Evolutionary conservation across 805 yeast genomes (phyloP), one percentile per base, ranked within the genome.

Genomic region (Yarrowia sp.): DNA sequence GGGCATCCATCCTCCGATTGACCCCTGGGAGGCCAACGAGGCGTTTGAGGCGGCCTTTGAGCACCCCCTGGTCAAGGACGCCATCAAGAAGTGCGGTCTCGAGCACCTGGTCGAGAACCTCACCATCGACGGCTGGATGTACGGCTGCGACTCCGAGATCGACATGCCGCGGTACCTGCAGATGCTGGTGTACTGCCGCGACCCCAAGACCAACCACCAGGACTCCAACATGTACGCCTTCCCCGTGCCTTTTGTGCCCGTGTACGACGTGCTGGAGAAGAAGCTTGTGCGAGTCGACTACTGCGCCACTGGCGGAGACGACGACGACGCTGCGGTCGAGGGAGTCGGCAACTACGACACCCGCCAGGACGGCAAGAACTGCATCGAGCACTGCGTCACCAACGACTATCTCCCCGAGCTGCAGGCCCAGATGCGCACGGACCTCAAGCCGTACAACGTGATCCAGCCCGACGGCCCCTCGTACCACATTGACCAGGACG

Each of bases 391-490:
- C 88, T 85, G 73, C 88, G 89, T 62, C 86, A 83, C 65, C 76
- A 86, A 70, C 80, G 81, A 69, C 85, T 70, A 70, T 63, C 63
- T 65, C 18, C 72, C 72, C 21, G 72, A 69, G 56, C 69, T 68
- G 35, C 69, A 65, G 58, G 64, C 61, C 24, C 22, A 31, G 46
- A 44, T 73, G 53, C 65, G 74, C 36, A 80, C 88, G 72, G 86
- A 81, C 35, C 78, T 87, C 67, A 87, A 87, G 73, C 94, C 94
- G 39, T 80, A 87, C 71, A 74, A 85, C 66, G 80, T 86, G 89
- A 85, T 76, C 88, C 94, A 88, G 75, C 93, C 94, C 56, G 93
- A 88, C 67, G 96, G 96, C 65, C 84, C 91, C 10, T 84, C 90
- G 2, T 88, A 85, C 77, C 69, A 79, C 21, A 75, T 84, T 53